Evolutionary conservation across 345 rosid species (phyloP), one percentile per base, ranked within the genome.

Genomic region (Populus euphratica): DNA sequence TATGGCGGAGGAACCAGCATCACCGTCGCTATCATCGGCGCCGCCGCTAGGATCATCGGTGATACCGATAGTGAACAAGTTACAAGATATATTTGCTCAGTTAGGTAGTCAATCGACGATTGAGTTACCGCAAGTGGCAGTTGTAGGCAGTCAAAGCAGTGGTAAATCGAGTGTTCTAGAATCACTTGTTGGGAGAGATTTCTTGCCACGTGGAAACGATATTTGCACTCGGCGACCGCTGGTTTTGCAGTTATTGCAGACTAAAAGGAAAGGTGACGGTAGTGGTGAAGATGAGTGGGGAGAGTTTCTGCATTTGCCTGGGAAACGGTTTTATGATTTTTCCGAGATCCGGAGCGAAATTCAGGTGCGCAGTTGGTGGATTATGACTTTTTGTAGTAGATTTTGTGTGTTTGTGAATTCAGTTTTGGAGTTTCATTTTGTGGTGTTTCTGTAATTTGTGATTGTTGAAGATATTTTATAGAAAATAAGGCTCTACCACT

Each of bases 81-180:
- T 96, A 1, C 99, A 92, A 72, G 99, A 96, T 80, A 96, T 96
- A 77, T 92, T 96, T 78, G 94, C 97, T 11, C 95, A 96, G 87
- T 90, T 96, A 0, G 99, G 98, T 47, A 91, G 89, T 81, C 97
- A 94, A 71, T 91, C 97, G 49, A 86, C 92, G 66, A 94, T 96
- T 82, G 96, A 90, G 86, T 92, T 96, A 65, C 99, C 99, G 80
- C 99, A 96, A 83, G 99, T 96, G 69, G 97, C 97, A 27, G 99
- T 94, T 54, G 97, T 96, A 20, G 99, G 99, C 0, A 94, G 97
- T 81, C 99, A 96, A 85, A 94, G 98, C 83, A 96, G 99, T 80
- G 99, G 99, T 36, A 96, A 96, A 88, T 94, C 98, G 21, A 94
- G 98, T 87, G 99, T 96, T 29, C 91, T 96, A 18, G 99, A 96